Base-by-base conservation (phyloP, 1,284 basidiomycete genomes). In the Xerocomus nothofagi region DNA sequence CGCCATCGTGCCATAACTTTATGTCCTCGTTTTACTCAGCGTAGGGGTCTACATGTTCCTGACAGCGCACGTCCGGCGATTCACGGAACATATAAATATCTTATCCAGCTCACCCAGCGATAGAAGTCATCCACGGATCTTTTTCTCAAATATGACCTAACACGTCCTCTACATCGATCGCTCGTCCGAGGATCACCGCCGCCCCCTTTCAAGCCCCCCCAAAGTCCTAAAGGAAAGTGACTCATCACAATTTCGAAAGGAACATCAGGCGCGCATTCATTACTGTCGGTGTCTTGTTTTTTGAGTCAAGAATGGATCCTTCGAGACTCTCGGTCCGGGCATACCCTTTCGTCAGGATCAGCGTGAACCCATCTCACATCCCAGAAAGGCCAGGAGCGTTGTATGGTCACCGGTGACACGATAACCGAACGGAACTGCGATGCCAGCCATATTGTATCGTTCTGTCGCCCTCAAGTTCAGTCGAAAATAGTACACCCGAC, bases 341-440 rank as follows among this genome's bases (percentile, higher is more conserved):
- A 11, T 33, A 27, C 3, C 18, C 11, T 15, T 17, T 31, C 44
- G 27, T 37, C 17, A 33, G 42, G 55, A 56, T 60, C 51, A 46
- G 21, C 49, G 36, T 33, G 3, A n/a, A 34, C 43, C 46, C 31
- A 32, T 30, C 20, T 37, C 39, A 21, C 57, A 40, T 43, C 39
- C 40, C 40, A 34, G 24, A 20, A 9, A 15, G 32, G 18, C 18
- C 20, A 17, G 26, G 17, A 30, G 23, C 21, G 45, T 43, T 34
- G 40, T 30, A 33, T 23, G 33, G n/a, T 30, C n/a, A n/a, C n/a
- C n/a, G 33, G 17, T n/a, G 38, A 20, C 20, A 21, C 24, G n/a
- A n/a, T n/a, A n/a, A n/a, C n/a, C n/a, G n/a, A n/a, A n/a, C n/a
- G n/a, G n/a, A n/a, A n/a, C n/a, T n/a, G n/a, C n/a, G n/a, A n/a